Base-by-base conservation (phyloP, 371 early-diverging fungal species). In the Mucor irregularis region DNA sequence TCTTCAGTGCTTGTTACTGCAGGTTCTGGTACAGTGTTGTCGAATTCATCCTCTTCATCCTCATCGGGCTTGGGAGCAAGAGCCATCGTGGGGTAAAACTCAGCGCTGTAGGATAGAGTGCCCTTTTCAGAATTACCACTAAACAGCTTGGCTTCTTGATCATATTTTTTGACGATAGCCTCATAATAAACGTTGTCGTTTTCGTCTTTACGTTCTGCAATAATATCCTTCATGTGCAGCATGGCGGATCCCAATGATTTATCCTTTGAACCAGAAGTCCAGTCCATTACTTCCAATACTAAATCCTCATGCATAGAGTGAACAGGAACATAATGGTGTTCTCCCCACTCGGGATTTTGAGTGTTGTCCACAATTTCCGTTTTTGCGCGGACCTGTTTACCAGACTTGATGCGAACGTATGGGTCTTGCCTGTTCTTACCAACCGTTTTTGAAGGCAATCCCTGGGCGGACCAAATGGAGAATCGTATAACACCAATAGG, bases 271-370 rank as follows among this genome's bases (percentile, higher is more conserved):
- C 86, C 47, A 25, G 82, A 73, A 54, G 88, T 87, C 64, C 70
- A 87, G 68, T 93, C 93, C 65, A 87, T 82, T 37, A 91, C 69
- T 61, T 94, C 92, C 40, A 93, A 69, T 7, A 81, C 80, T 17
- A 93, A 62, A 26, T 76, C 53, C 49, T 92, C 90, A 49, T 76
- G 81, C 8, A 86, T 60, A 0, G 83, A 78, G 44, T 84, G 87
- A 26, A 92, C 76, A 1, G 88, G 79, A 7, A 93, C 68, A 51
- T 87, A 90, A 50, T 84, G 83, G 8, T 84, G 79, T 58, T 93
- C 91, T 54, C 95, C 89, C 93, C 94, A 97, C 49, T 86, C 84
- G 0, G 96, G 97, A 51, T 88, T 83, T 45, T 90, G 63, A 46
- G 86, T 87, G 52, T 81, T 81, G 26, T 83, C 76, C 45, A 92